phyloP scores from a whole-genome alignment of 805 yeast species.

The Suhomyces emberorum region DNA sequence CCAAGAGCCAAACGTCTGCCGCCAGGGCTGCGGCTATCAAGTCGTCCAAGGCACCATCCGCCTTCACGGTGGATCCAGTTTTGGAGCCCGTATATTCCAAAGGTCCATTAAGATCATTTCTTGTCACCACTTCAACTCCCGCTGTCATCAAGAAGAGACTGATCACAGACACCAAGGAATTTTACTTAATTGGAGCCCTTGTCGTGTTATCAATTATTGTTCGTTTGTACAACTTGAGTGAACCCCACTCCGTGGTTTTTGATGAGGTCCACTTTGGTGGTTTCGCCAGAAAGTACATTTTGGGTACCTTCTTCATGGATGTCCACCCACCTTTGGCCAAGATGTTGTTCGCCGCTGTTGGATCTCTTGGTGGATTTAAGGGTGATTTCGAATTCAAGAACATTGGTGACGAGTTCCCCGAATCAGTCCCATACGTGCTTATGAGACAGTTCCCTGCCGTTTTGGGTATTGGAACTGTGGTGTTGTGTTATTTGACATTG shows the following conservation, averaged over 20 bases:
- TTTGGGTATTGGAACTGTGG: conserved; percentile 64
- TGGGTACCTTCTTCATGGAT: conserved; percentile 65
- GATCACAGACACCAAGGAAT: conserved; percentile 19
- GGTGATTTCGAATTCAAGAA: conserved; percentile 66
- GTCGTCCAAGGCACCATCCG: conserved; percentile 7
- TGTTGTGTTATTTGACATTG: conserved; percentile 64
- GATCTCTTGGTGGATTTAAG: conserved; percentile 61
- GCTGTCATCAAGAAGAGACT: conserved; percentile 28
- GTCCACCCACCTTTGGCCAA: conserved; percentile 80
- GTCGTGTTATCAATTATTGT: conserved; percentile 53
- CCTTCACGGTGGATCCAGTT: conserved; percentile 37
- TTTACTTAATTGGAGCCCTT: conserved; percentile 27
- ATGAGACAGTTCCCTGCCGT: conserved; percentile 72
- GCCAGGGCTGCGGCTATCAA: conserved; percentile 10
- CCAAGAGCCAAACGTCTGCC: conserved; percentile 6
- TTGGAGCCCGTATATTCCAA: conserved; percentile 32
- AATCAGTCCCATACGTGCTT: conserved; percentile 54
- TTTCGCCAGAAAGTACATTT: conserved; percentile 80
- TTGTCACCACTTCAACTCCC: conserved; percentile 50
- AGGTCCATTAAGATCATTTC: conserved; percentile 54
- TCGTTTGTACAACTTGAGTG: conserved; percentile 57
- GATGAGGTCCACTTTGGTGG: conserved; percentile 97
- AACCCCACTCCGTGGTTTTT: conserved; percentile 82
- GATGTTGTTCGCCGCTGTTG: conserved; percentile 72
- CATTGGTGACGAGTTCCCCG: conserved; percentile 64